Evolutionary conservation across 2,329 filamentous ascomycete genomes (phyloP), one percentile per base, ranked within the genome.

Genomic region (Pseudovirgaria hyperparasitica): DNA sequence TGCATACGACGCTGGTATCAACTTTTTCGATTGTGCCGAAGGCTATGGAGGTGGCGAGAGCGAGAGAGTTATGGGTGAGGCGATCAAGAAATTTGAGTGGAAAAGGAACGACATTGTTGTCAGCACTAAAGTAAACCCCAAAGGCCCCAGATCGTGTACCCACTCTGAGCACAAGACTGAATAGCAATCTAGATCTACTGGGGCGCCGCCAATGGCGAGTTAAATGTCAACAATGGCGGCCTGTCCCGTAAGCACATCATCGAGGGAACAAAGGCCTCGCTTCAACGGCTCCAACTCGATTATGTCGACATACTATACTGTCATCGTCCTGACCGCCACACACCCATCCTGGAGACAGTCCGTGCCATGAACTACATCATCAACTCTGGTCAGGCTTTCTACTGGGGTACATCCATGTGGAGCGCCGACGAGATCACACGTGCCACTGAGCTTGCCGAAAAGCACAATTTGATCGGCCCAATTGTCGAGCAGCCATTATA

Each of bases 311-410:
- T 80, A 22, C 62, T 81, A 39, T 78, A 76, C 42, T 74, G 75
- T 10, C 76, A 81, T 54, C 66, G 76, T 12, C 70, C 74, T 2
- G 76, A 82, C 45, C 63, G 70, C 6, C 58, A 69, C 24, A 79
- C 74, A 0, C 76, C 75, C 3, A 79, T 80, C 55, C 72, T 78
- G 48, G 76, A 81, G 56, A 72, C 67, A 2, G 74, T 81, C 19
- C 69, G 74, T 28, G 72, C 68, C 28, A 80, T 82, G 58, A 79
- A 79, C 58, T 63, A 78, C 49, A 54, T 81, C 28, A 78, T 82
- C 46, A 60, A 72, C 48, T 63, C 62, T 1, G 76, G 76, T 37
- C 73, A 78, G 54, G 70, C 72, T 3, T 69, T 81, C 36, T 74
- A 75, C 55, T 74, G 69, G 68, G 69, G 71, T 23, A 76, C 71